Evolutionary conservation across 164 flowering plant genomes (phyloP).

Genomic region (Cinnamomum chago): DNA sequence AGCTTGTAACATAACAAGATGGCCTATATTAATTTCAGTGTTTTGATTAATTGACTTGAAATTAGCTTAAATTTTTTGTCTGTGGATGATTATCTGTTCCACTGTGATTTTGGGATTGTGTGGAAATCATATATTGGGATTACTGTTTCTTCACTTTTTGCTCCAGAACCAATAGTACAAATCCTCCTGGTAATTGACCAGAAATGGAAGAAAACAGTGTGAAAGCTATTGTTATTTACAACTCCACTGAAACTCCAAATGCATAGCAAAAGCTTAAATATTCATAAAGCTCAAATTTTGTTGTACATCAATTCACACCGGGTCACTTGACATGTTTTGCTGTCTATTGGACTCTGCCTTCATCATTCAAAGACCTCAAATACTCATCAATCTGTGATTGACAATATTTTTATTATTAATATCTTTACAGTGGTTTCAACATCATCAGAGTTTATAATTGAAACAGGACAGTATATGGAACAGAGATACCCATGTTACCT

Average conservation of each 20-base stretch:
- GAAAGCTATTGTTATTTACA: not conserved
- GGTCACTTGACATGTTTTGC: not conserved
- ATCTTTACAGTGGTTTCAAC: not conserved
- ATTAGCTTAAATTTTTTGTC: too few relatives aligned
- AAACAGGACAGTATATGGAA: not conserved
- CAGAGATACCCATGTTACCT: slow-evolving; percentile 37
- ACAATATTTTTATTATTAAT: too few relatives aligned
- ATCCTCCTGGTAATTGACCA: too few relatives aligned
- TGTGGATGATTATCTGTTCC: not conserved
- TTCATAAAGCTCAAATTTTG: not conserved
- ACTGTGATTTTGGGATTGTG: not conserved
- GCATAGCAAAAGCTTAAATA: not conserved
- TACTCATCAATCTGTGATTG: not conserved
- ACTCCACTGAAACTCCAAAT: not conserved
- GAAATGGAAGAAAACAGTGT: not conserved
- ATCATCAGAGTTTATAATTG: not conserved
- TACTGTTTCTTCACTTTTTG: too few relatives aligned
- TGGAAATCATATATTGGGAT: not conserved
- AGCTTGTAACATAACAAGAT: not conserved
- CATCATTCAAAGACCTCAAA: too few relatives aligned
- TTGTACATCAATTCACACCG: not conserved
- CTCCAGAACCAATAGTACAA: too few relatives aligned
- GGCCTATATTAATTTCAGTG: not conserved
- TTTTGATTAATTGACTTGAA: too few relatives aligned
- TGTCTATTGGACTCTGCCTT: not conserved